Evolutionary conservation across 2,329 filamentous ascomycete genomes (phyloP), one percentile per base, ranked within the genome.

Genomic region (Curvularia lunata): DNA sequence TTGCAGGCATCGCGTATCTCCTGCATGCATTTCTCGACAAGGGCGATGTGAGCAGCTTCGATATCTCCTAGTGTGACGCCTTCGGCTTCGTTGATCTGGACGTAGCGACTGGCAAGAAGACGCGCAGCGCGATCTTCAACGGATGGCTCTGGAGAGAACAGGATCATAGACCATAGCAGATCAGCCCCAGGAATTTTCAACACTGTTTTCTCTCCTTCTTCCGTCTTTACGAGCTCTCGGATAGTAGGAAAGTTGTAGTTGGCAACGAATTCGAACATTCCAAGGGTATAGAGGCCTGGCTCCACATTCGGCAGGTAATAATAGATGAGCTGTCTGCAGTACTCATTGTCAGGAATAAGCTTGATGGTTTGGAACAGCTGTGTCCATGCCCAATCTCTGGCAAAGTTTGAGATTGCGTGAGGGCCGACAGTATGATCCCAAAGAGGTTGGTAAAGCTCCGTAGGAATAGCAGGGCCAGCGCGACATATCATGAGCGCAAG

Each of bases 131-230:
- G 78, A 19, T 84, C 82, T 64, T 91, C 91, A 47, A 96, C 87
- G 0, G 82, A 84, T 37, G 84, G 80, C 37, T 85, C 80, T 5
- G 87, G 86, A 1, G 90, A 87, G 16, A 85, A 88, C 52, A 96
- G 79, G 32, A 94, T 86, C 66, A 97, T 86, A 23, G 87, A 86
- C 93, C 93, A 97, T n/a, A 97, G 80, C 56, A 92, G 84, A 65
- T 95, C 90, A 61, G 81, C 80, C 6, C 82, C 81, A 4, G 81
- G 84, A 59, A 80, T 83, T 63, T 83, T 79, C 27, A 85, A 71
- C 10, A 81, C 77, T 16, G 50, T 59, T 9, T 62, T 62, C 3
- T 69, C 65, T 40, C 63, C 64, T 18, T 66, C 56, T 6, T 64
- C 57, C 1, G 66, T 66, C 12, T 51, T 41, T 5, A 71, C 40